These are phyloP conservation scores for Auricularia sp. DNA, from an alignment of 768 basidiomycete species.

Conservation along the genomic window DNA sequence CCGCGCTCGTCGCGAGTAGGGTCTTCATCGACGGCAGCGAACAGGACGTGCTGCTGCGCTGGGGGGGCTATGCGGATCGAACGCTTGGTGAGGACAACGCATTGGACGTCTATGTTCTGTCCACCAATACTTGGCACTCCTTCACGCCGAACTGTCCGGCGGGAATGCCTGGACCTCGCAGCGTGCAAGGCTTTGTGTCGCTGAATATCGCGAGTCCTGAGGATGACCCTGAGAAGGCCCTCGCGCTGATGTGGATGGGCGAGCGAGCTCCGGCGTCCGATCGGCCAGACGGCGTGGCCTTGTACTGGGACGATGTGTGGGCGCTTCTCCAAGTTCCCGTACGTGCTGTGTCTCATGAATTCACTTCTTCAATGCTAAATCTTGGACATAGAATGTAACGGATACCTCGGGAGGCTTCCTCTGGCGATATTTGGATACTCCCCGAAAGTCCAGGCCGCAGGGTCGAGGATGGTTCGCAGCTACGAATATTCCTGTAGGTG, in stretches of 20 bases:
- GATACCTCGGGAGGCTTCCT: slow-evolving; percentile 10
- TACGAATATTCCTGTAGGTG: slow-evolving; percentile 15
- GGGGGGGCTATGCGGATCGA: slow-evolving; percentile 30
- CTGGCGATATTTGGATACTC: slow-evolving; percentile 17
- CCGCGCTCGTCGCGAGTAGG: slow-evolving; percentile 23
- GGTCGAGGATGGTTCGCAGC: slow-evolving; percentile 36
- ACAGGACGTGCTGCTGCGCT: slow-evolving; percentile 25
- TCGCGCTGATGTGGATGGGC: slow-evolving; percentile 28
- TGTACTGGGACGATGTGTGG: slow-evolving; percentile 33
- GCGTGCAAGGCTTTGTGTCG: slow-evolving; percentile 26
- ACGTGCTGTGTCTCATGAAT: no score
- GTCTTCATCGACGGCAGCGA: neutral
- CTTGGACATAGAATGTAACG: no score
- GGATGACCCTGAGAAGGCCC: slow-evolving; percentile 2
- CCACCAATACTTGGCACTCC: slow-evolving; percentile 15
- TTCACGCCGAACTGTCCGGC: slow-evolving; percentile 16
- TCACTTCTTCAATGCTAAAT: no score
- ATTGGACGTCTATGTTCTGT: slow-evolving; percentile 27
- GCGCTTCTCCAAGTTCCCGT: slow-evolving; percentile 13
- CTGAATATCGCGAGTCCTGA: slow-evolving; percentile 12
- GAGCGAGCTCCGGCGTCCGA: slow-evolving; percentile 24
- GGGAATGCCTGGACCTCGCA: slow-evolving; percentile 22
- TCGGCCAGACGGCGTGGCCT: slow-evolving; percentile 30
- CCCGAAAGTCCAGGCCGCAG: slow-evolving; percentile 16
- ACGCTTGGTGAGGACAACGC: slow-evolving; percentile 22